Conservation (phyloP, 768 basidiomycete genomes). For the Fomitopsis serialis region DNA sequence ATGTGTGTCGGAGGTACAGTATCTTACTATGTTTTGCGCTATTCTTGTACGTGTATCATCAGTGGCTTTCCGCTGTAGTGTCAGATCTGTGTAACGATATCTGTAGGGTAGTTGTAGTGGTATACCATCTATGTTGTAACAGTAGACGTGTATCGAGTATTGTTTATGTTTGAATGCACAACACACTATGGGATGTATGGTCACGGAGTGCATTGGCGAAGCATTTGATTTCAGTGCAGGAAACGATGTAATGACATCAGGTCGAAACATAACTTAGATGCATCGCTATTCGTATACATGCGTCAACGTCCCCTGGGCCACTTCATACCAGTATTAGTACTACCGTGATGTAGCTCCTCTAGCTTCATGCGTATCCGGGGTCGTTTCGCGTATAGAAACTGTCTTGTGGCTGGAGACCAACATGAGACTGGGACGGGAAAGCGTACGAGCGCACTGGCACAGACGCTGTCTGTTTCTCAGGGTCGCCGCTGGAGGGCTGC, state of each 20-base stretch:
- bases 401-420: not conserved
- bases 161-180: no score
- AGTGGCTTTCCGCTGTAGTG: not conserved
- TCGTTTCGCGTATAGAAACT: not conserved
- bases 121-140: no score
- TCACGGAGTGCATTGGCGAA: no score
- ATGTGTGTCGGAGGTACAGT: not conserved
- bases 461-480: not conserved
- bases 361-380: not conserved
- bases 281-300: no score
- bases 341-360: no score
- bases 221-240: no score
- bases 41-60: slow-evolving; percentile 1
- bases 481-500: not conserved
- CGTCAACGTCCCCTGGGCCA: no score
- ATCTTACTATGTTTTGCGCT: not conserved
- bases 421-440: not conserved
- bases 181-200: no score
- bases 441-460: not conserved
- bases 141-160: no score
- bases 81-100: not conserved
- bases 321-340: no score
- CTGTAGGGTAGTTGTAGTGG: not conserved
- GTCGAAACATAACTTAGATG: no score
- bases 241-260: no score